Percentiles rank a stretch among this genome's conserved stretches.
Conservation (phyloP, 2,329 filamentous ascomycete species). For the Tolypocladium sp. region DNA sequence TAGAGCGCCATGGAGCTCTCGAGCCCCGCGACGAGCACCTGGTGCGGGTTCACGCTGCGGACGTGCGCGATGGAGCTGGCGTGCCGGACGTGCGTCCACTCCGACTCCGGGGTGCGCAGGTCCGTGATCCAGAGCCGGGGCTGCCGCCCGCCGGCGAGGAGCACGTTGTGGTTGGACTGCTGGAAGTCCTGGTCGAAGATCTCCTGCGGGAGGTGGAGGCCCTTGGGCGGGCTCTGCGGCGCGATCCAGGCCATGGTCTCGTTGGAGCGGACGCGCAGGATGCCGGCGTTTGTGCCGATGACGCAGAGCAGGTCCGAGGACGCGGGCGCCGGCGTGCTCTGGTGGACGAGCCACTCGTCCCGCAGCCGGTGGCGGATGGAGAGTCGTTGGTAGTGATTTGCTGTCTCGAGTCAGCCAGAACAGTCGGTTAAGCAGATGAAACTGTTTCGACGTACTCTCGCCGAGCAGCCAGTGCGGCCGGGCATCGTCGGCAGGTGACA, state of each 20-base stretch:
- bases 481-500: constrained; percentile 15
- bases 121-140: constrained; percentile 37
- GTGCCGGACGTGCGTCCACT: constrained; percentile 24
- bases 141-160: constrained; percentile 43
- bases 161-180: constrained; percentile 28
- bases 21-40: constrained; percentile 44
- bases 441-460: constrained; percentile 19
- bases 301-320: constrained; percentile 32
- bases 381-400: constrained; percentile 21
- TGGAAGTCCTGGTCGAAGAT: constrained; percentile 42
- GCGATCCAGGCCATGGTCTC: constrained; percentile 24
- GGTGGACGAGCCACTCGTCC: constrained; percentile 25
- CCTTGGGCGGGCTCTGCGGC: constrained; percentile 10
- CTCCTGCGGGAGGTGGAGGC: constrained; percentile 19
- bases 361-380: constrained; percentile 15
- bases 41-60: constrained; percentile 35
- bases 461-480: constrained; percentile 29
- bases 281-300: constrained; percentile 38
- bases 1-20: constrained; percentile 42
- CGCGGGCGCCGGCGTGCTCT: constrained; percentile 31
- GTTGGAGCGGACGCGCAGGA: constrained; percentile 26
- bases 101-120: constrained; percentile 24
- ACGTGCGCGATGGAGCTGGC: constrained; percentile 38
- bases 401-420: constrained; percentile 7
- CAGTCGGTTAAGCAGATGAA: not conserved